Conservation (phyloP, 441 rosid genomes). For the Euphorbia corollata region DNA sequence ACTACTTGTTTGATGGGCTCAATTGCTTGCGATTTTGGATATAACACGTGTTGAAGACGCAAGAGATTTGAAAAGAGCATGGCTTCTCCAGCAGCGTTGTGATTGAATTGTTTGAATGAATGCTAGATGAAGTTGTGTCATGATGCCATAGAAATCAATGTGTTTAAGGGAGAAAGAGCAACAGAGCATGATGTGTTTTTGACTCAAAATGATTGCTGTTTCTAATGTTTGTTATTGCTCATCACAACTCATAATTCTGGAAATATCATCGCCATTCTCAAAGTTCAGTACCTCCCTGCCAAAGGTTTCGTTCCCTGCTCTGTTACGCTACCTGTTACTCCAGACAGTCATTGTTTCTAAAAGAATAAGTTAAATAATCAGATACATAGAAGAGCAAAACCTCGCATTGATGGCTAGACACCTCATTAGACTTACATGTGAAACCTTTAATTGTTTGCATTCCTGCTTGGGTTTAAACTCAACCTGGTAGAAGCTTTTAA, state of each 20-base stretch:
- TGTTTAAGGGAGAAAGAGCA: too few relatives aligned
- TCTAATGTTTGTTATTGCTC: not conserved
- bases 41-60: too few relatives aligned
- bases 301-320: not conserved
- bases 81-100: too few relatives aligned
- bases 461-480: not conserved
- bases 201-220: too few relatives aligned
- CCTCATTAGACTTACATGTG: too few relatives aligned
- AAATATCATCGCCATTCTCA: not conserved
- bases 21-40: not conserved
- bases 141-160: too few relatives aligned
- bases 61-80: too few relatives aligned
- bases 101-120: too few relatives aligned
- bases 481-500: not conserved
- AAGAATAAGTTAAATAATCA: too few relatives aligned
- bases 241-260: not conserved
- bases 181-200: too few relatives aligned
- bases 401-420: too few relatives aligned
- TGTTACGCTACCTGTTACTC: not conserved
- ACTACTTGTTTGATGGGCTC: not conserved
- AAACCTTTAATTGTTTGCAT: not conserved
- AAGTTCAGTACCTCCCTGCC: not conserved
- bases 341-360: not conserved
- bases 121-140: too few relatives aligned
- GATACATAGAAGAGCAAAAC: not conserved